Base-by-base conservation (phyloP, 1,284 basidiomycete species). In the Ustilago lituana region DNA sequence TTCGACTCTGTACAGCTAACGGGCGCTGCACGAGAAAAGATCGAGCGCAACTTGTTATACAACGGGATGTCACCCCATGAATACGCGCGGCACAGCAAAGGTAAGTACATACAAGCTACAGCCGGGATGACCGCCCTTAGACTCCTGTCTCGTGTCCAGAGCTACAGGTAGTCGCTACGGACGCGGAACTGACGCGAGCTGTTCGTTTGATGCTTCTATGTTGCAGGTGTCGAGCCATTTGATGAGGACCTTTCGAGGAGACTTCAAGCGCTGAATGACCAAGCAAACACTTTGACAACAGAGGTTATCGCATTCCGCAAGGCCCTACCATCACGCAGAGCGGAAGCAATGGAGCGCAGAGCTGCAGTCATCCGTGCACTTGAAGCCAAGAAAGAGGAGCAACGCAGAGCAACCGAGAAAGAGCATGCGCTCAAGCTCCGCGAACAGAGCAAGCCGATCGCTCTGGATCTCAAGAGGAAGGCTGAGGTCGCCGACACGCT, bases 231-330 rank as follows among this genome's bases (percentile, higher is more conserved):
- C 33, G 66, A 69, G 32, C 66, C 66, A 24, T 69, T 69, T 46
- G 60, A 69, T 20, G 66, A 69, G 31, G 55, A 59, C 24, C 60
- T 69, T n/a, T 69, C 66, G 7, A 43, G 66, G 20, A 44, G 52
- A 8, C 24, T 69, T 1, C 66, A 69, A 23, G 45, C 54, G 4
- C 40, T 69, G n/a, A 62, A 62, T 31, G 60, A 69, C 12, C 59
- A 69, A 14, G 55, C 66, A 3, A 62, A 69, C 22, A 62, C 49
- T 3, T 29, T 69, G 24, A 69, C 66, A n/a, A 62, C 60, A 5
- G 66, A 69, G 27, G 66, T 69, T 29, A 69, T 69, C 20, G 54
- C 32, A 5, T 69, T 43, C 26, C 66, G 66, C 31, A 69, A 69
- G 29, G 20, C 60, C 9, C 39, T 69, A 2, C 66, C 66, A 27